These are phyloP conservation scores for Stevia rebaudiana DNA, from an alignment of 140 eudicot genomes.

Conservation along the genomic window DNA sequence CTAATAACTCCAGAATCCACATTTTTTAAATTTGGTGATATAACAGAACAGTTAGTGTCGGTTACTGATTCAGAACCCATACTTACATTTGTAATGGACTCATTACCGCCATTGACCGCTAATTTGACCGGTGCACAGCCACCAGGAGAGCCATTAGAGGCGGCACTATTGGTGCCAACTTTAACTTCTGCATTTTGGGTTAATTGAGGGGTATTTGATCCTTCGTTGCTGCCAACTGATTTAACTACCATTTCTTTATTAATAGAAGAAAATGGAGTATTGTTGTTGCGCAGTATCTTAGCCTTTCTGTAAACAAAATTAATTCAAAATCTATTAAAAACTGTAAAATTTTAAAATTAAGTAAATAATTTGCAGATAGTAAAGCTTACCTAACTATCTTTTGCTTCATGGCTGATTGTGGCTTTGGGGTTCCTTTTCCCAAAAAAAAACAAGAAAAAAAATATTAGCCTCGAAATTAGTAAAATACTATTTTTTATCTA, in stretches of 20 bases:
- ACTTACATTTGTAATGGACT: conserved; percentile 21
- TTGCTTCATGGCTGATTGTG: conserved; percentile 49
- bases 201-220: conserved; percentile 25
- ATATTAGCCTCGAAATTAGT: conserved; percentile 15
- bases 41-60: conserved; percentile 4
- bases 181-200: conserved; percentile 26
- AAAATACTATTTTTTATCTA: background rate
- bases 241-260: conserved; percentile 23
- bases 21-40: conserved; percentile 13
- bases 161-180: conserved; percentile 25
- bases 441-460: conserved; percentile 5
- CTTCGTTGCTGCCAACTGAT: conserved; percentile 28
- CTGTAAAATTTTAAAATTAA: background rate
- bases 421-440: conserved; percentile 46
- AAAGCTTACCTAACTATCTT: conserved; percentile 61
- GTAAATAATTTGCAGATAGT: conserved; percentile 2
- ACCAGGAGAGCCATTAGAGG: conserved; percentile 22
- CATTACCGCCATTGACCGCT: conserved; percentile 19
- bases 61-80: conserved; percentile 8
- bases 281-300: conserved; percentile 52
- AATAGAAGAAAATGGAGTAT: conserved; percentile 22
- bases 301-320: conserved; percentile 58
- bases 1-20: conserved; percentile 5
- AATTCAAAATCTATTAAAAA: conserved; percentile 7
- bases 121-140: conserved; percentile 10